These are phyloP conservation scores for Yamadazyma diddensiae DNA, from an alignment of 1,139 yeast genomes.

Conservation along the genomic window DNA sequence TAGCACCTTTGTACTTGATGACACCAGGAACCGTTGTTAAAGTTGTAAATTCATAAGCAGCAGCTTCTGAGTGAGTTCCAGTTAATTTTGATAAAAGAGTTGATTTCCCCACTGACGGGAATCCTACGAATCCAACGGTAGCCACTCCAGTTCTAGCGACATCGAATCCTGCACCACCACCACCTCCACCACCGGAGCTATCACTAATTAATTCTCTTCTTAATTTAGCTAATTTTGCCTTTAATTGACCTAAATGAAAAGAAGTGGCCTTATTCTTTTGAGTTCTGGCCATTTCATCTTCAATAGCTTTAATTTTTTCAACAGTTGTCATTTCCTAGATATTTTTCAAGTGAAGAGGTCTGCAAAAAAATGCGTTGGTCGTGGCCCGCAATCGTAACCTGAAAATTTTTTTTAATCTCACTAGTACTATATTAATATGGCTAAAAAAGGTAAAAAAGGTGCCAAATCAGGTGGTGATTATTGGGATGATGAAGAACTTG, in stretches of 20 bases:
- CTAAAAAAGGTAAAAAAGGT: slow-evolving; percentile 53
- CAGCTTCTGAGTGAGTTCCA: slow-evolving; percentile 95
- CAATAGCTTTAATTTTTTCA: slow-evolving; percentile 87
- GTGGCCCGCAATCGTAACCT: not conserved
- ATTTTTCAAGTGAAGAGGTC: not conserved
- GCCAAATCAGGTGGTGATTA: slow-evolving; percentile 58
- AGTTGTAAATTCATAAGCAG: slow-evolving; percentile 96
- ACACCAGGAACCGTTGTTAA: slow-evolving; percentile 97
- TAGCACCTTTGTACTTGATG: slow-evolving; percentile 93
- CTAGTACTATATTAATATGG: slow-evolving; percentile 24
- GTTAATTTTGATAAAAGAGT: slow-evolving; percentile 84
- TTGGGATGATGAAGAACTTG: slow-evolving; percentile 79
- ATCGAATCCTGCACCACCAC: slow-evolving; percentile 90
- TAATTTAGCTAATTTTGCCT: slow-evolving; percentile 92
- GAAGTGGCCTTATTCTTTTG: slow-evolving; percentile 96
- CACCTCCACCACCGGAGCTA: slow-evolving; percentile 76
- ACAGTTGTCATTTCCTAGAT: slow-evolving; percentile 63
- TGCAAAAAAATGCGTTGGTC: slow-evolving; percentile 4
- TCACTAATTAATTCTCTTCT: slow-evolving; percentile 89
- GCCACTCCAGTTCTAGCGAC: slow-evolving; percentile 98
- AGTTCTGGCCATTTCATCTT: slow-evolving; percentile 93
- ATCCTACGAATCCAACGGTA: slow-evolving; percentile 94
- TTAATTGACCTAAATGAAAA: slow-evolving; percentile 93
- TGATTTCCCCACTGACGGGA: slow-evolving; percentile 97
- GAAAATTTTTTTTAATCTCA: slow-evolving; percentile 5